Conservation (phyloP, 1,284 basidiomycete genomes). For the Tetrapyrgos nigripes region DNA sequence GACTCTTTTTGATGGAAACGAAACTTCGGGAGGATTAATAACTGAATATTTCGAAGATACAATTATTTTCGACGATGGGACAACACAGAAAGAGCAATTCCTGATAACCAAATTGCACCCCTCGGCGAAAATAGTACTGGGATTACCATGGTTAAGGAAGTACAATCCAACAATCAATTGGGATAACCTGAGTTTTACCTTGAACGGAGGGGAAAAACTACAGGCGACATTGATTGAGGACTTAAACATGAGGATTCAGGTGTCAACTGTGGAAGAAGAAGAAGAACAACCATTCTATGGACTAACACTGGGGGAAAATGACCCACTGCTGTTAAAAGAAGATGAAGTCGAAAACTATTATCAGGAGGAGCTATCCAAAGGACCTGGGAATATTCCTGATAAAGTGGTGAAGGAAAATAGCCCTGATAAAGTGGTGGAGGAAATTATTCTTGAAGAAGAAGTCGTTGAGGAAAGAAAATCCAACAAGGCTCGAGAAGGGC, state of each 20-base stretch:
- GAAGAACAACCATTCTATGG: no score
- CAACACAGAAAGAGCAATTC: background rate
- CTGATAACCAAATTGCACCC: background rate
- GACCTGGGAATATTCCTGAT: background rate
- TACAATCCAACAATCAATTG: conserved; percentile 1
- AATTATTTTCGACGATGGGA: background rate
- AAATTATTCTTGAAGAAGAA: background rate
- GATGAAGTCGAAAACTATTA: background rate
- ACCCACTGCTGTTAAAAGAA: background rate
- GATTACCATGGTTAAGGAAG: background rate
- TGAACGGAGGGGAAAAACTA: background rate
- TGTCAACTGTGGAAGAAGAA: no score
- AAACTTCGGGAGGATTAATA: no score
- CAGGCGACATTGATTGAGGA: background rate
- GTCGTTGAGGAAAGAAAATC: background rate
- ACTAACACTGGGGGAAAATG: background rate
- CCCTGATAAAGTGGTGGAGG: background rate
- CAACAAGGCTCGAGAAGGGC: background rate
- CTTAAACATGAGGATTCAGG: no score
- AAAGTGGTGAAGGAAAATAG: background rate
- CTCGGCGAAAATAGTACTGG: background rate
- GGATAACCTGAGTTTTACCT: background rate
- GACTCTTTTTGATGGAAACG: no score
- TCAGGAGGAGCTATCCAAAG: background rate
- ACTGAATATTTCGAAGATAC: background rate